Conservation (phyloP, 306 rosid genomes). For the Albizia julibrissin region DNA sequence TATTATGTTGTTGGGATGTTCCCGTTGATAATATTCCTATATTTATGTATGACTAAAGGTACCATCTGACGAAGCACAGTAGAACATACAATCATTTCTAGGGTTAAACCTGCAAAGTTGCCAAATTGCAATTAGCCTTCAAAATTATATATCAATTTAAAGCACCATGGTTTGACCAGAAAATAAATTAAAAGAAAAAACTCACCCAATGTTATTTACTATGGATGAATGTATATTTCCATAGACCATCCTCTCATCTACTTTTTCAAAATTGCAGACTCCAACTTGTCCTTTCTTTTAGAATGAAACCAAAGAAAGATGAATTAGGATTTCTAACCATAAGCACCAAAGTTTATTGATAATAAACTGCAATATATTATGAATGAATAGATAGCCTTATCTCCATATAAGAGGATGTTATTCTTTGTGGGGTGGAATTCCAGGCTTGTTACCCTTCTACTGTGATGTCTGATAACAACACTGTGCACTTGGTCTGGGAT, state of each 20-base stretch:
- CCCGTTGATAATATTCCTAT: background rate
- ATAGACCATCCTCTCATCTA: conserved; percentile 79
- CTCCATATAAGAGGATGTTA: conserved; percentile 87
- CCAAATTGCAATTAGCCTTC: conserved; percentile 23
- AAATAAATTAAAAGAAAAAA: conserved; percentile 17
- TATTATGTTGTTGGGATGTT: background rate
- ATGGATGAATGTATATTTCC: conserved; percentile 83
- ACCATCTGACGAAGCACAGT: conserved; percentile 94
- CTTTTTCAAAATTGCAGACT: conserved; percentile 84
- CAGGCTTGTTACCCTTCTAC: conserved; percentile 83
- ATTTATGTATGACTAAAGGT: conserved; percentile 63
- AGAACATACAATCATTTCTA: conserved; percentile 66
- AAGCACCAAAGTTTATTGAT: conserved; percentile 12
- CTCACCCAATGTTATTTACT: conserved; percentile 83
- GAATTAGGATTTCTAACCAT: conserved; percentile 19
- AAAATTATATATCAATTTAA: background rate
- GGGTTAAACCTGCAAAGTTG: conserved; percentile 68
- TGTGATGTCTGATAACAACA: conserved; percentile 92
- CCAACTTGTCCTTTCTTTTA: conserved; percentile 97
- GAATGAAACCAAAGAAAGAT: conserved; percentile 26
- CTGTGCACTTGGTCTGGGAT: conserved; percentile 82
- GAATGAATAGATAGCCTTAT: conserved; percentile 70
- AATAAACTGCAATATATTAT: background rate
- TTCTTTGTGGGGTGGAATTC: conserved; percentile 95
- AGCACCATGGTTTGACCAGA: background rate